A percentile compares a stretch with the other conserved stretches of the same genome.
These are phyloP conservation scores for Aspergillus piperis DNA, from an alignment of 2,329 filamentous ascomycete species.

Conservation along the genomic window DNA sequence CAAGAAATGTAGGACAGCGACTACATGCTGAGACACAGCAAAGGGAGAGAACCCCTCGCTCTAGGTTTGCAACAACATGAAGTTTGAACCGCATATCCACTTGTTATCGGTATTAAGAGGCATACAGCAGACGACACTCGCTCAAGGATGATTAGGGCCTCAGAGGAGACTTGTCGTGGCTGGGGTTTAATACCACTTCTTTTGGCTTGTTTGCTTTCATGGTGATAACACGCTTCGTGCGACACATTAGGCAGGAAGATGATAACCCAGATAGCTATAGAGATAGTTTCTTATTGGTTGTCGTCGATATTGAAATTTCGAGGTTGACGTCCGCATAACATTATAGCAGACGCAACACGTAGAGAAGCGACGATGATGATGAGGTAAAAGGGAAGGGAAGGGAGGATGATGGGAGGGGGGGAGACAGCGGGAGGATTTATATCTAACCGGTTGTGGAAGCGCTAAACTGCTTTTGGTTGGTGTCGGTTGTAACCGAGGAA, in stretches of 20 bases:
- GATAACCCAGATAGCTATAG: too few species aligned
- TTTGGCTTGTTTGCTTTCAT: too few species aligned
- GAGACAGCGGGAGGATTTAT: neutral
- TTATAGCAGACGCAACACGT: neutral
- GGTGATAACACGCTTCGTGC: neutral
- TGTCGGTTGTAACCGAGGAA: neutral
- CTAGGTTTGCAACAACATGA: slow-evolving; percentile 8
- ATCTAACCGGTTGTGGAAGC: neutral
- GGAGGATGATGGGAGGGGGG: neutral
- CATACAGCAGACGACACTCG: slow-evolving; percentile 22
- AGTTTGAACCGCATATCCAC: slow-evolving; percentile 5
- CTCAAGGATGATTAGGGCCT: slow-evolving; percentile 4
- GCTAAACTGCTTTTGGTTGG: neutral
- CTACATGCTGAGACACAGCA: slow-evolving; percentile 13
- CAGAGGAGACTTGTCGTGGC: slow-evolving; percentile 16
- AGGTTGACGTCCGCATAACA: neutral
- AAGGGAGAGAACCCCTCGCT: neutral
- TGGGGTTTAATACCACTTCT: slow-evolving; percentile 18
- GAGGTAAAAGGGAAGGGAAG: neutral
- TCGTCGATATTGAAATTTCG: too few species aligned
- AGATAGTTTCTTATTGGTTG: too few species aligned
- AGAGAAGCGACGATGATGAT: neutral
- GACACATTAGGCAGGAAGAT: neutral
- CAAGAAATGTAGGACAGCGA: slow-evolving; percentile 17
- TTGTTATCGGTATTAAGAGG: slow-evolving; percentile 22